A percentile compares a stretch with the other conserved stretches of the same genome.
These are phyloP conservation scores for Limonium bicolor DNA, from an alignment of 148 eudicot genomes.

Conservation along the genomic window DNA sequence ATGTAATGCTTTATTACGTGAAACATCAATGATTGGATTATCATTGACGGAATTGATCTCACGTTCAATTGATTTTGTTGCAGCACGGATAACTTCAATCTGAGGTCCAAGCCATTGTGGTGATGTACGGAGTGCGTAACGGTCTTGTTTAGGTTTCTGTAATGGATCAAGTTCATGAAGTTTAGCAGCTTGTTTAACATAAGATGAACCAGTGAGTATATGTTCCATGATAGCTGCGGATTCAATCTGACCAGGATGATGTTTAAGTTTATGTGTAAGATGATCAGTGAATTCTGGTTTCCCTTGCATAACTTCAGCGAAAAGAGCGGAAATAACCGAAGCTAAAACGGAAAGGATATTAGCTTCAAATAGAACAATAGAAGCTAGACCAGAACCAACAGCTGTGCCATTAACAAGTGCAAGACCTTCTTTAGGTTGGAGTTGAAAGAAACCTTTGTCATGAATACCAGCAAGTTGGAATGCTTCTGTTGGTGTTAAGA, in stretches of 20 bases:
- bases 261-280: constrained; percentile 30
- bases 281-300: constrained; percentile 27
- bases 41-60: constrained; percentile 36
- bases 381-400: constrained; percentile 26
- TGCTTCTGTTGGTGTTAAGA: constrained; percentile 5
- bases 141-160: constrained; percentile 25
- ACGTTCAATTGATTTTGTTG: constrained; percentile 21
- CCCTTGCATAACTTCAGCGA: constrained; percentile 24
- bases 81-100: constrained; percentile 23
- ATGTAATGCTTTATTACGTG: constrained; percentile 27
- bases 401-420: constrained; percentile 29
- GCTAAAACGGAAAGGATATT: constrained; percentile 19
- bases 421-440: constrained; percentile 30
- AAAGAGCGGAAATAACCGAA: constrained; percentile 19
- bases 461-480: constrained; percentile 2
- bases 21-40: constrained; percentile 28
- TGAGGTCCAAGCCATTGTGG: constrained; percentile 40
- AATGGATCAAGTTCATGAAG: constrained; percentile 23
- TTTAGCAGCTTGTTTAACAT: constrained; percentile 19
- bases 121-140: constrained; percentile 26
- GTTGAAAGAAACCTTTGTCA: constrained; percentile 13
- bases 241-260: constrained; percentile 36
- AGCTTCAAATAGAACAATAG: constrained; percentile 22
- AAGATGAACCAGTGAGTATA: constrained; percentile 16
- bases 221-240: constrained; percentile 33